Percentiles rank a stretch among this genome's conserved stretches.
These are phyloP conservation scores for Xanthoconium purpureum DNA, from an alignment of 768 basidiomycete genomes.

Conservation along the genomic window DNA sequence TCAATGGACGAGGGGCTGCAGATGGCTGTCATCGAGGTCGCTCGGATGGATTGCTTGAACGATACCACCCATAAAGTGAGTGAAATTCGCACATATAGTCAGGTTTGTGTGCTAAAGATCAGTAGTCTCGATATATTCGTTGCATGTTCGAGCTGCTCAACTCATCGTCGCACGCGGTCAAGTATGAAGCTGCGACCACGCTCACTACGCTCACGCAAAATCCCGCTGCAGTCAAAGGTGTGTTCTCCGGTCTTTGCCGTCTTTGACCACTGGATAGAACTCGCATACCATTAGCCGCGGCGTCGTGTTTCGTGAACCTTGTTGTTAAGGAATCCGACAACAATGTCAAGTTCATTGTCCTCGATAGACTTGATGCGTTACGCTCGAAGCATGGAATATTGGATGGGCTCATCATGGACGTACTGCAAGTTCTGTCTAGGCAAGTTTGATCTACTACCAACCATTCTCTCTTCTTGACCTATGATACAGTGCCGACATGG, in stretches of 20 bases:
- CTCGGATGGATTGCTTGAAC: conserved; percentile 81
- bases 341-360: conserved; percentile 96
- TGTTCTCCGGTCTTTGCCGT: conserved; percentile 2
- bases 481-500: conserved; percentile 78
- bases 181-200: conserved; percentile 96
- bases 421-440: conserved; percentile 88
- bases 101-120: conserved; percentile 4
- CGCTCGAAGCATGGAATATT: conserved; percentile 85
- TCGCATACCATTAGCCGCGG: conserved; percentile 60
- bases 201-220: conserved; percentile 93
- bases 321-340: conserved; percentile 97
- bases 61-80: conserved; percentile 82
- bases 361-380: conserved; percentile 83
- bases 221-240: conserved; percentile 93
- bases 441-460: conserved; percentile 21
- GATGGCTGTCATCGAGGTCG: conserved; percentile 93
- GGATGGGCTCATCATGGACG: conserved; percentile 92
- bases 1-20: conserved; percentile 89
- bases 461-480: background rate
- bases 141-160: conserved; percentile 91
- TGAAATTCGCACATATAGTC: conserved; percentile 2
- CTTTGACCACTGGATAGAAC: background rate
- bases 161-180: conserved; percentile 87
- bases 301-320: conserved; percentile 81
- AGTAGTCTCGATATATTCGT: conserved; percentile 87